Conservation (phyloP, 768 basidiomycete species). For the Russula lepida region DNA sequence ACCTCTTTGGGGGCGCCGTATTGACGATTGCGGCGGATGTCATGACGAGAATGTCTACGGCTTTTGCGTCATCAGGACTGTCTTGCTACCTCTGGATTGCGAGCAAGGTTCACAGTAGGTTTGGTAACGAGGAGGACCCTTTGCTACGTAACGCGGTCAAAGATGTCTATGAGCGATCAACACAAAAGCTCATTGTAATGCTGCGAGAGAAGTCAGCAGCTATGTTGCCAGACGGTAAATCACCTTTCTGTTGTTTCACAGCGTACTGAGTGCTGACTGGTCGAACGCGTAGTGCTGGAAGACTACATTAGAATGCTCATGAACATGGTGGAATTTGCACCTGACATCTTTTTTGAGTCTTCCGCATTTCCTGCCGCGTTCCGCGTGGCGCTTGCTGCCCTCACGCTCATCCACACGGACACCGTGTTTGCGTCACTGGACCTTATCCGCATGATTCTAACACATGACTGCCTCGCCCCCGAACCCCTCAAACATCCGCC, state of each 20-base stretch:
- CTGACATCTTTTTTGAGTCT: conserved; percentile 74
- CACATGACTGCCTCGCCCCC: conserved; percentile 60
- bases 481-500: conserved; percentile 36
- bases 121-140: conserved; percentile 56
- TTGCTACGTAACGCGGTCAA: conserved; percentile 49
- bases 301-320: conserved; percentile 83
- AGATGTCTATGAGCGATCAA: conserved; percentile 66
- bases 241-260: not conserved
- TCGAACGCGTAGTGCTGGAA: conserved; percentile 64
- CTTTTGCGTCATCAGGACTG: conserved; percentile 74
- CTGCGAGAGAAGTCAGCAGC: conserved; percentile 60
- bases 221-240: conserved; percentile 83
- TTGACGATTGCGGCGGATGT: conserved; percentile 63
- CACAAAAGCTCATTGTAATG: conserved; percentile 56
- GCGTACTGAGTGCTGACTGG: not conserved
- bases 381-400: conserved; percentile 63
- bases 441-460: conserved; percentile 64
- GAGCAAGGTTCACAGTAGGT: conserved; percentile 74
- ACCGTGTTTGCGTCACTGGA: conserved; percentile 78
- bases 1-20: conserved; percentile 64
- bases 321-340: conserved; percentile 55
- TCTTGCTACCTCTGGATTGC: conserved; percentile 92
- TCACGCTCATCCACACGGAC: conserved; percentile 77
- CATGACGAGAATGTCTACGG: conserved; percentile 62
- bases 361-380: conserved; percentile 72